Conservation (phyloP, 805 yeast species). For the Metschnikowia dekortorum region DNA sequence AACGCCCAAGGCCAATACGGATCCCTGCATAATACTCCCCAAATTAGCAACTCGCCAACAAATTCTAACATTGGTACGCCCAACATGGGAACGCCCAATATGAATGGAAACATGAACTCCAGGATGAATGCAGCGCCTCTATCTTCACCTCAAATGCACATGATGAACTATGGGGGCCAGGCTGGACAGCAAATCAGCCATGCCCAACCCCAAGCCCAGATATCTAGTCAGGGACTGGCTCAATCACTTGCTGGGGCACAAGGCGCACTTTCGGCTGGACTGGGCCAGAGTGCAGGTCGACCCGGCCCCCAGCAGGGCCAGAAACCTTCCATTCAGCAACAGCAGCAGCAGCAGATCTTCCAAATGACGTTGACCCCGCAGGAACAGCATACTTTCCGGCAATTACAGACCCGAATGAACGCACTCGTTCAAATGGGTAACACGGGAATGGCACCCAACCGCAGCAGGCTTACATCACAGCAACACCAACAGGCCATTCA, state of each 20-base stretch:
- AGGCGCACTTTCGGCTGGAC: not conserved
- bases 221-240: slow-evolving; percentile 1
- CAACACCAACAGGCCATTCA: slow-evolving; percentile 43
- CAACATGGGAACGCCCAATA: slow-evolving; percentile 5
- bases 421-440: slow-evolving; percentile 41
- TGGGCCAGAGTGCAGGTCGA: slow-evolving; percentile 2
- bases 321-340: slow-evolving; percentile 31
- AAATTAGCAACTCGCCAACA: slow-evolving; percentile 11
- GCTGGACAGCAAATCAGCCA: not conserved
- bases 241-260: not conserved
- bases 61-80: slow-evolving; percentile 15
- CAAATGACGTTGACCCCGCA: slow-evolving; percentile 37
- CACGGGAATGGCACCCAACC: slow-evolving; percentile 40
- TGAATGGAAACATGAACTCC: slow-evolving; percentile 6
- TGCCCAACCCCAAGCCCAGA: not conserved
- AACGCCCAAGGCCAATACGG: slow-evolving; percentile 9
- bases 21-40: slow-evolving; percentile 9
- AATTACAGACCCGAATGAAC: slow-evolving; percentile 35
- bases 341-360: slow-evolving; percentile 44
- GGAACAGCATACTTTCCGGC: slow-evolving; percentile 40
- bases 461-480: slow-evolving; percentile 37
- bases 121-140: slow-evolving; percentile 10
- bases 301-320: slow-evolving; percentile 14
- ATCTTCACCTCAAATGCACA: slow-evolving; percentile 14
- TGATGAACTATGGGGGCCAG: slow-evolving; percentile 3